Evolutionary conservation across 257 asterid genomes (phyloP), one percentile per base, ranked within the genome.

Genomic region (Solanum appendiculatum): DNA sequence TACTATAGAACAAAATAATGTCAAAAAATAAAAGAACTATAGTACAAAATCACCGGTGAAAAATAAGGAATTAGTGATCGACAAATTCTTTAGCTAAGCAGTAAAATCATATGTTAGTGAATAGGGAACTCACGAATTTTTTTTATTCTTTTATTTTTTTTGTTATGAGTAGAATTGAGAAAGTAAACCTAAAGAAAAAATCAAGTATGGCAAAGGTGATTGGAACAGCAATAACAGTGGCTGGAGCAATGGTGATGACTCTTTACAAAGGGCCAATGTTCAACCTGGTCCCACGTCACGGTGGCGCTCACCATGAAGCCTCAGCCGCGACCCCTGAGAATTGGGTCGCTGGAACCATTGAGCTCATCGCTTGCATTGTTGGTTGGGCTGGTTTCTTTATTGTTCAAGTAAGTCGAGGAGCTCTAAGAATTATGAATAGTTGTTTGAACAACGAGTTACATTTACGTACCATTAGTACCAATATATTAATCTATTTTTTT

Each of bases 171-270:
- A 96, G 99, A 92, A 60, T 97, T 93, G 98, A 97, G 92, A 94
- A 56, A 58, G 86, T 97, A 21, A 92, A 94, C 83, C 54, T 94
- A 58, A 95, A 91, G 64, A 90, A 82, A 88, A 84, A 91, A 21
- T 87, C 89, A 85, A 92, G 96, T 68, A 46, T 94, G 48, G 99
- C 98, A 13, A 96, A 96, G 91, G 94, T 97, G 88, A 90, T 93
- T 1, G 99, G 98, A 83, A 97, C 98, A 25, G 31, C 86, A 68
- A 88, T 96, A 88, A 97, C 99, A 10, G 96, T 95, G n/a, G 21
- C 88, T 0, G 98, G 99, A 29, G 98, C 99, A n/a, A 97, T 95
- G 98, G 91, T 94, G 39, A 94, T 95, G 98, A 97, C 99, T 3
- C 46, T 97, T 77, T 97, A 93, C 91, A 95, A 93, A 87, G 98